Evolutionary conservation across 352 stramenopile genomes (phyloP), one percentile per base, ranked within the genome.

Genomic region (Globisporangium spinosum): DNA sequence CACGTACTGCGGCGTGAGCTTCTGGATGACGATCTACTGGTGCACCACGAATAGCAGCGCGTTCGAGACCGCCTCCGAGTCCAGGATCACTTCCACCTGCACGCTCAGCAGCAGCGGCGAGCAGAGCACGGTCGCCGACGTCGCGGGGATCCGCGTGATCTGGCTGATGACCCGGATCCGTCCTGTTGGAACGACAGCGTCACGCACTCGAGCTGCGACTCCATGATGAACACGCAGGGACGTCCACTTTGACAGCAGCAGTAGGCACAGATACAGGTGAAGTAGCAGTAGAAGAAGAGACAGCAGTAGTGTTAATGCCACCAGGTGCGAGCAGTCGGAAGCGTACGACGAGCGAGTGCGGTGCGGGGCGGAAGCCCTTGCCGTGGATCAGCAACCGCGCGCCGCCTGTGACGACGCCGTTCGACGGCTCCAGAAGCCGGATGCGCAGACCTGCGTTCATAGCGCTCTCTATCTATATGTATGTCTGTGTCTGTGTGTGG

Each of bases 261-360:
- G 56, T 60, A 22, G 12, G 2, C 12, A 54, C 29, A 22, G 7
- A 7, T 35, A 1, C 32, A 10, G 32, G 32, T 35, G 1, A 2
- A 47, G 43, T 47, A 32, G 38, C n/a, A n/a, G 38, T 17, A n/a
- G 60, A 58, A 13, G 68, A 10, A 5, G 55, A 45, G 15, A 35
- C n/a, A 20, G 62, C 23, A 22, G 20, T 10, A 4, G 54, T 23
- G 5, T 20, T 59, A n/a, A 69, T 51, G 10, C 62, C 20, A 35
- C 67, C 72, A 8, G 77, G 66, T 22, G 77, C 64, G 2, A 70
- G 22, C 55, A 89, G 63, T 12, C 71, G 75, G 63, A 89, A 87
- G 35, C 81, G 79, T 56, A 91, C 81, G n/a, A 76, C 70, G 58
- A 91, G 77, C 58, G 83, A 88, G 70, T 91, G 83, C 57, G 81